Base-by-base conservation (phyloP, 2,329 filamentous ascomycete species). In the Calycina herbarum region DNA sequence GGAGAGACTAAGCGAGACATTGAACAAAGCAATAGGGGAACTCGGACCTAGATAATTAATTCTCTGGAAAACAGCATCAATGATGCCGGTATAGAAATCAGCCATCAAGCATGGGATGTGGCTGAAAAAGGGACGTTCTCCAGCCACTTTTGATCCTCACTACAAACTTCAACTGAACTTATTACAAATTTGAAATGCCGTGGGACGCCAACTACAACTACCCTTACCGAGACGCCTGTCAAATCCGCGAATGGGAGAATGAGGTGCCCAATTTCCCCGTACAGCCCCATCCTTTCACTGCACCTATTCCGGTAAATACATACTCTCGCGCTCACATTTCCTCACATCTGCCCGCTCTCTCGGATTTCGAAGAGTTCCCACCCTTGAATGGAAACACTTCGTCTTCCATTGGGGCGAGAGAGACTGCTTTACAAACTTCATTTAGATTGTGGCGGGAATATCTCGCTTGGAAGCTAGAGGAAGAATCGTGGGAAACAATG, bases 371-470 rank as follows among this genome's bases (percentile, higher is more conserved):
- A 45, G 15, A n/a, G 42, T n/a, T 33, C 31, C 31, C 5, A 8
- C 31, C 31, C 5, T 33, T 33, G 31, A 33, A 33, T 33, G 31
- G 31, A 6, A 6, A 33, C 7, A 4, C 7, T 7, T 33, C 31
- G 5, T 6, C 31, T 8, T 33, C 31, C 31, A 33, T 4, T 33
- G 31, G 31, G 5, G 7, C 31, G 7, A 45, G 6, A 6, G 42
- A 45, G 17, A 45, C 42, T n/a, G 42, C 42, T 45, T n/a, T n/a
- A n/a, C 42, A 45, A n/a, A 45, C 42, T 45, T 45, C 42, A n/a
- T 17, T n/a, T 17, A 6, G 42, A 8, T 45, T 45, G 42, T 45
- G 7, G 7, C 4, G 17, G 17, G 42, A 45, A n/a, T n/a, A 45
- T n/a, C 15, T 45, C 3, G 42, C 42, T 45, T n/a, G 3, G 42